Evolutionary conservation across 805 yeast species (phyloP).

Genomic region (Saccharomycopsis olivae): DNA sequence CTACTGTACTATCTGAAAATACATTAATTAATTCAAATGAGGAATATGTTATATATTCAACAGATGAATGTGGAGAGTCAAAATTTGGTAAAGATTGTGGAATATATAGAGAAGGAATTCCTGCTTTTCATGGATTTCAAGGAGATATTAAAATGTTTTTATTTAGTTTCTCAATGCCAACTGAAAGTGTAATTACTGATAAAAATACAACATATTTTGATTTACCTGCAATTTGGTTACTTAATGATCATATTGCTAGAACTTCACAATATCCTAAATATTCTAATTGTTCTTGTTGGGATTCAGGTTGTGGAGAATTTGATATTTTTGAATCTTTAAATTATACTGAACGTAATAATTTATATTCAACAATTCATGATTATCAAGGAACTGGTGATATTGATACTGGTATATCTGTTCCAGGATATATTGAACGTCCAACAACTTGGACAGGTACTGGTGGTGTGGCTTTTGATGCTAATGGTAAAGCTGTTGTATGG

Average conservation of each 20-base stretch:
- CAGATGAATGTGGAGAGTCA: conserved; percentile 43
- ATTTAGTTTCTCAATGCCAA: conserved; percentile 92
- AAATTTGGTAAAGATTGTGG: conserved; percentile 66
- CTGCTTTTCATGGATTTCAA: conserved; percentile 90
- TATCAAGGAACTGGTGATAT: conserved; percentile 63
- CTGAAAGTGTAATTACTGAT: conserved; percentile 30
- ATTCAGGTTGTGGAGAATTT: conserved; percentile 95
- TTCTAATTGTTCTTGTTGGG: conserved; percentile 95
- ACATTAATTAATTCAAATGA: conserved; percentile 54
- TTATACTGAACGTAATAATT: conserved; percentile 46
- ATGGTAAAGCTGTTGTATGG: conserved; percentile 53
- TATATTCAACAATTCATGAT: conserved; percentile 63
- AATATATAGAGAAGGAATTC: conserved; percentile 72
- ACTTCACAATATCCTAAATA: conserved; percentile 74
- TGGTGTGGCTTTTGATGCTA: conserved; percentile 58
- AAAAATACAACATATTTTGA: conserved; percentile 52
- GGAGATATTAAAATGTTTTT: conserved; percentile 80
- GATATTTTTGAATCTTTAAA: conserved; percentile 86
- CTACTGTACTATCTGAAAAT: conserved; percentile 40
- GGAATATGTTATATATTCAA: conserved; percentile 79
- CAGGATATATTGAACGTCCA: conserved; percentile 49
- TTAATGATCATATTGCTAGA: conserved; percentile 94
- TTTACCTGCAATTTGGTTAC: conserved; percentile 98
- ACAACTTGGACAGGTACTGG: conserved; percentile 45
- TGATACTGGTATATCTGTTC: conserved; percentile 46